Percentiles rank a stretch among this genome's conserved stretches.
These are phyloP conservation scores for Arctium minus DNA, from an alignment of 129 eudicot genomes.

Conservation along the genomic window DNA sequence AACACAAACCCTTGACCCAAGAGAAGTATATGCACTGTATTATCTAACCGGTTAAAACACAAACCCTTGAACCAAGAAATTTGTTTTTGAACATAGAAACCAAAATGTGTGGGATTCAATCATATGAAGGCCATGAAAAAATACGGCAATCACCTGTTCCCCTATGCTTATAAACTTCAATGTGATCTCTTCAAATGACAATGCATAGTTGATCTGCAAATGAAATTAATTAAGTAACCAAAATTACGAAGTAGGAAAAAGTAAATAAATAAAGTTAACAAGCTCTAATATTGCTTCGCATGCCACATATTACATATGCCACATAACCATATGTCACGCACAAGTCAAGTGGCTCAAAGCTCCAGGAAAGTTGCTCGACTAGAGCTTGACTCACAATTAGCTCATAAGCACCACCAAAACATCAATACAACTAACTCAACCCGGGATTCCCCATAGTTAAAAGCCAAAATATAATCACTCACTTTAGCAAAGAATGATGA, in stretches of 20 bases:
- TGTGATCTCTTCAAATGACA: slow-evolving; percentile 92
- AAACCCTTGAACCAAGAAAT: not conserved
- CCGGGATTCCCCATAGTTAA: not conserved
- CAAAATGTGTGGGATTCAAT: not conserved
- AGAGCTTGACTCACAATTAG: too few relatives aligned
- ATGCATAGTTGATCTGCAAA: slow-evolving; percentile 79
- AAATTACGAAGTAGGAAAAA: not conserved
- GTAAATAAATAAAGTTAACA: not conserved
- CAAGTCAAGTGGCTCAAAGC: not conserved
- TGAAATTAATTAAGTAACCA: slow-evolving; percentile 12
- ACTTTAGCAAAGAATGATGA: slow-evolving; percentile 96
- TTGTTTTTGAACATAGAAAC: not conserved
- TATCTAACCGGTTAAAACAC: too few relatives aligned
- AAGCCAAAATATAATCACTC: slow-evolving; percentile 1
- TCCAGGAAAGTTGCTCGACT: not conserved
- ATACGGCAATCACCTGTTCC: slow-evolving; percentile 64
- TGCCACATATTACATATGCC: not conserved
- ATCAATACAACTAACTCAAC: not conserved
- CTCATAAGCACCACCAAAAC: not conserved
- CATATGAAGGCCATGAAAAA: slow-evolving; percentile 7
- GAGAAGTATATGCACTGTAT: too few relatives aligned
- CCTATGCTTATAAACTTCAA: slow-evolving; percentile 90
- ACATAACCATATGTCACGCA: not conserved
- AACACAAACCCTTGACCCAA: too few relatives aligned
- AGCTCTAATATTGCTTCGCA: not conserved